Percentiles rank a stretch among this genome's conserved stretches.
Evolutionary conservation across 495 filamentous ascomycete genomes (phyloP).

Genomic region (Talaromyces nanjingensis): DNA sequence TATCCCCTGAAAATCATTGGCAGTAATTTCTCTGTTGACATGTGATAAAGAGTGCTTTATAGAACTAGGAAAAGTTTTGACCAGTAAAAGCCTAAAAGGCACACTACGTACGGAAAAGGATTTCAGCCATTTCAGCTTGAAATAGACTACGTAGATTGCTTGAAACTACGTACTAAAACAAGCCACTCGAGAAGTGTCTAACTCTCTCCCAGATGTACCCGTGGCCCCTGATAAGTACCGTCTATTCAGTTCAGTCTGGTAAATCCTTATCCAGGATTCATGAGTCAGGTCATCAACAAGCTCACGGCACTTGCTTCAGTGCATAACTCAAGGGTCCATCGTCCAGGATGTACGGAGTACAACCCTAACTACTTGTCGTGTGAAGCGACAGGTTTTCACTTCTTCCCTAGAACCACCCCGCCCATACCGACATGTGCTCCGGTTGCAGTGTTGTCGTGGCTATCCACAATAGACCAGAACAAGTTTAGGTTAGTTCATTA

Average conservation of each 20-base stretch:
- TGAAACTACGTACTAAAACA: too few species aligned
- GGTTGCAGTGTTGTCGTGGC: too few species aligned
- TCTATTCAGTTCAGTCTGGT: neutral
- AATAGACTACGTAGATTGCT: too few species aligned
- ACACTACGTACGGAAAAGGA: neutral
- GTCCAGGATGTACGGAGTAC: neutral
- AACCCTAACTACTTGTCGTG: neutral
- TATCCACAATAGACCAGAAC: neutral
- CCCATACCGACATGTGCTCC: too few species aligned
- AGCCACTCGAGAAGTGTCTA: neutral
- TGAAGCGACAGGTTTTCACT: neutral
- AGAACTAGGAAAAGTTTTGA: neutral
- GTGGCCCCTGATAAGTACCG: neutral
- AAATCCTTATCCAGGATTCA: neutral
- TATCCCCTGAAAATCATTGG: neutral
- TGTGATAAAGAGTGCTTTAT: neutral
- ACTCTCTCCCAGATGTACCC: neutral
- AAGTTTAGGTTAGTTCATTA: neutral
- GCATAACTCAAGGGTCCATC: neutral
- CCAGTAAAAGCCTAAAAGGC: neutral
- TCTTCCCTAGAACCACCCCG: too few species aligned
- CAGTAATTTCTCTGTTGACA: neutral
- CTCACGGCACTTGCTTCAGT: neutral
- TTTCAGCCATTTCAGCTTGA: neutral
- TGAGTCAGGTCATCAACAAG: neutral